phyloP scores from a whole-genome alignment of 805 yeast species.

The Ogataea naganishii region DNA sequence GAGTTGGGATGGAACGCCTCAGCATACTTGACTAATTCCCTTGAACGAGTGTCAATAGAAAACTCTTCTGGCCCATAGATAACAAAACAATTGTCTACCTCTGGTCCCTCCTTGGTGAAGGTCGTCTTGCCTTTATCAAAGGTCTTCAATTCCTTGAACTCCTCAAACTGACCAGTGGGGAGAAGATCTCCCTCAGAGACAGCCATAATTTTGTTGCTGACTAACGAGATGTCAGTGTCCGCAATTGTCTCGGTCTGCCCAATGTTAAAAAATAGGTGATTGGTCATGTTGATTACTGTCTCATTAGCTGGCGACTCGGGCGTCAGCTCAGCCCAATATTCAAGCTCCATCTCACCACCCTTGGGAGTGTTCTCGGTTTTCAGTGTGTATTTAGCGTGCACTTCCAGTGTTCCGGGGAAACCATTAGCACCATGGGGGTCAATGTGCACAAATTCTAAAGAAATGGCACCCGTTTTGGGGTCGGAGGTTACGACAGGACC shows the following conservation, averaged over 20 bases:
- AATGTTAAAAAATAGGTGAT: slow-evolving; percentile 55
- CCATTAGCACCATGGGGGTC: slow-evolving; percentile 45
- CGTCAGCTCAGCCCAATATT: slow-evolving; percentile 33
- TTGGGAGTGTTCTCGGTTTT: slow-evolving; percentile 17
- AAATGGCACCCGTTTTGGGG: slow-evolving; percentile 21
- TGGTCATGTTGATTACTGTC: slow-evolving; percentile 50
- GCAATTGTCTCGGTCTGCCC: slow-evolving; percentile 18
- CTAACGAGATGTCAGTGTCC: slow-evolving; percentile 28
- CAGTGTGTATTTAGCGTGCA: slow-evolving; percentile 37
- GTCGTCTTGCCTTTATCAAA: slow-evolving; percentile 15
- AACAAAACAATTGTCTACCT: slow-evolving; percentile 42
- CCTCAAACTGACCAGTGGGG: slow-evolving; percentile 38
- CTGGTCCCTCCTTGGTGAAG: slow-evolving; percentile 19
- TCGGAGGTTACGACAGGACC: slow-evolving; percentile 41
- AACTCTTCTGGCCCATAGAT: slow-evolving; percentile 23
- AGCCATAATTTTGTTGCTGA: slow-evolving; percentile 31
- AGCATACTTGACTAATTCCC: slow-evolving; percentile 1
- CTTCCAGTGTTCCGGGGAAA: slow-evolving; percentile 50
- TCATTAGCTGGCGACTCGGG: slow-evolving; percentile 24
- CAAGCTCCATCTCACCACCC: slow-evolving; percentile 34
- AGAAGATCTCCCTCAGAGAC: slow-evolving; percentile 27
- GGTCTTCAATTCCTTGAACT: slow-evolving; percentile 15
- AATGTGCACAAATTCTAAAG: slow-evolving; percentile 29
- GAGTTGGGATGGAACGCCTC: slow-evolving; percentile 29
- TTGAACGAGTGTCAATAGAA: slow-evolving; percentile 29